Evolutionary conservation across 2,329 filamentous ascomycete genomes (phyloP).

Genomic region (Alternaria metachromatica): DNA sequence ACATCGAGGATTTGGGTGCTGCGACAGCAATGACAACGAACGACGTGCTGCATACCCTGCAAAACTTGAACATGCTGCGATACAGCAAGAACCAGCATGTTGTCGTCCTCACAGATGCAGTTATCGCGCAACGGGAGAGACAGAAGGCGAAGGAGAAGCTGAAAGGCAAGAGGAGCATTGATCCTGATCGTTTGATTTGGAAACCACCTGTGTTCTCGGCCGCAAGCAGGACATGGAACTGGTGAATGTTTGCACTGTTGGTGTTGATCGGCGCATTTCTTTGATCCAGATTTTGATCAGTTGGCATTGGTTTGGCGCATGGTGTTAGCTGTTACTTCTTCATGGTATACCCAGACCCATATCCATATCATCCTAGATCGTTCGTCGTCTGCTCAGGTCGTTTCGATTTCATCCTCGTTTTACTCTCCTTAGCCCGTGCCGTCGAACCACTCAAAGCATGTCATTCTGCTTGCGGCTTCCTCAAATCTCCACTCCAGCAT

Average conservation of each 20-base stretch:
- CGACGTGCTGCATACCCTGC: constrained; percentile 92
- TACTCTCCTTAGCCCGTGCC: background rate
- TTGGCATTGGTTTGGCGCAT: background rate
- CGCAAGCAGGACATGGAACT: constrained; percentile 91
- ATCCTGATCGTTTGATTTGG: constrained; percentile 83
- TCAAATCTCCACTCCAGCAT: constrained; percentile 16
- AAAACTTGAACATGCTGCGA: constrained; percentile 91
- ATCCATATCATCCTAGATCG: background rate
- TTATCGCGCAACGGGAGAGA: constrained; percentile 72
- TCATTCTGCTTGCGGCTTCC: background rate
- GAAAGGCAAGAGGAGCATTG: constrained; percentile 79
- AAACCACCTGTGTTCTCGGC: constrained; percentile 95
- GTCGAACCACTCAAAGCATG: background rate
- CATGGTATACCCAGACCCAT: background rate
- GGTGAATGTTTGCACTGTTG: constrained; percentile 59
- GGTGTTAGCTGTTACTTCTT: background rate
- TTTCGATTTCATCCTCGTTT: background rate
- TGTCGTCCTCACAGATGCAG: constrained; percentile 85
- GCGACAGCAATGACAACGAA: constrained; percentile 93
- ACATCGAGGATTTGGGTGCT: constrained; percentile 82
- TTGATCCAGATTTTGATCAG: background rate
- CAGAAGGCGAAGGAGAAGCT: constrained; percentile 79
- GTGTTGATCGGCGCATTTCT: background rate
- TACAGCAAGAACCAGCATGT: constrained; percentile 98
- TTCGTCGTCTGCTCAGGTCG: background rate